Evolutionary conservation across 2,329 filamentous ascomycete genomes (phyloP).

Genomic region (Alternaria tenuissima): DNA sequence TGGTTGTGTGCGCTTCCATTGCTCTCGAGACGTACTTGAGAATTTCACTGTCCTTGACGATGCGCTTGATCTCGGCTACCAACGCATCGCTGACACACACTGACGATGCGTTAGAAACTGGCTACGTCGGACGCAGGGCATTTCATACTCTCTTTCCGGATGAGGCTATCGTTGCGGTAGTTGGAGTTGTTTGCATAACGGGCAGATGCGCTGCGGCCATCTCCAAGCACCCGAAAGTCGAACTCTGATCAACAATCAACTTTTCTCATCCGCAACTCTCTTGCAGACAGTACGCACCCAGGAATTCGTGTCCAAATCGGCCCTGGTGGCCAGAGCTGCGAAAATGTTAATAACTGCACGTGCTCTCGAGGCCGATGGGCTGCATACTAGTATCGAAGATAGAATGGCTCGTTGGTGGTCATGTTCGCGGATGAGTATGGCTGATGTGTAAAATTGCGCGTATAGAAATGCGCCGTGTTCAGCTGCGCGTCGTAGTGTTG

Average conservation of each 20-base stretch:
- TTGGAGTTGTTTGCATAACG: constrained; percentile 99
- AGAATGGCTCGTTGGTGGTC: constrained; percentile 81
- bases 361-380: constrained; percentile 10
- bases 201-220: constrained; percentile 90
- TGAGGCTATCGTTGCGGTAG: constrained; percentile 97
- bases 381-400: constrained; percentile 94
- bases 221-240: constrained; percentile 90
- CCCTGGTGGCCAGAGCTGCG: constrained; percentile 94
- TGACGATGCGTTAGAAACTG: constrained; percentile 50
- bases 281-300: constrained; percentile 67
- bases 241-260: constrained; percentile 72
- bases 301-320: constrained; percentile 96
- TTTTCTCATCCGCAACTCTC: neutral
- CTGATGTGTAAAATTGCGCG: neutral
- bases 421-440: constrained; percentile 49
- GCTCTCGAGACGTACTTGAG: constrained; percentile 73
- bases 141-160: constrained; percentile 95
- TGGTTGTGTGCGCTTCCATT: neutral
- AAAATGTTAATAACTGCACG: constrained; percentile 29
- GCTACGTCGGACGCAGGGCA: neutral
- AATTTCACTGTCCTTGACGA: constrained; percentile 97
- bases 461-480: constrained; percentile 2
- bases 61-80: constrained; percentile 93
- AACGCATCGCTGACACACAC: constrained; percentile 95
- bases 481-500: constrained; percentile 15